Base-by-base conservation (phyloP, 108 stramenopile species). In the Schizochytrium sp. region DNA sequence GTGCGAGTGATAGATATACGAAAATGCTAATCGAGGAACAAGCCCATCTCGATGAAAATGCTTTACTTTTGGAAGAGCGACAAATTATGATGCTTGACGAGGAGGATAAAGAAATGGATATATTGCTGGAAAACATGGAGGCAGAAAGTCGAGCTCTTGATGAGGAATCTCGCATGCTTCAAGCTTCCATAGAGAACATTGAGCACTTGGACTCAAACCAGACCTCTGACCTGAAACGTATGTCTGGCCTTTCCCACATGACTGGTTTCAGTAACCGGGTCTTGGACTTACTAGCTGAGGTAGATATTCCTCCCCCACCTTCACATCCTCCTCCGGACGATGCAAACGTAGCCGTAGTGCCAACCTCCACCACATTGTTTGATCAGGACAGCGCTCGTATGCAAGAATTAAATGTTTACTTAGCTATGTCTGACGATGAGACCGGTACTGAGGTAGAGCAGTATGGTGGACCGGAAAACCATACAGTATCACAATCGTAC, bases 241-340 rank as follows among this genome's bases (percentile, higher is more conserved):
- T 69, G 19, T 69, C 64, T 44, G 64, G 64, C 10, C 44, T 69
- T 44, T 69, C 64, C 42, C 64, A 69, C 64, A 69, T 69, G 64
- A 69, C 64, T 44, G 64, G 64, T 7, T 69, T 69, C 64, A 69
- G 64, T 44, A 69, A 69, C 15, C 64, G 64, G 8, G 64, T 44
- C 64, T 44, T 69, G 42, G 64, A 69, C 64, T 44, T 69, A 38
- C 64, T 28, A 28, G 28, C 28, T 28, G 28, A 28, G 28, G 28
- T 28, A 28, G 28, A 28, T 28, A 28, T 28, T 28, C 28, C 28
- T 28, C 28, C 28, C 28, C 28, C 28, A 28, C 28, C 28, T 28
- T 28, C 28, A 28, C 28, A 28, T 28, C 28, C 28, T 28, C 28
- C 28, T 28, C 28, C 28, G 28, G 28, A 28, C 28, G 28, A 28